Conservation (phyloP, 495 filamentous ascomycete genomes). For the Parachaetomium inaequale region DNA sequence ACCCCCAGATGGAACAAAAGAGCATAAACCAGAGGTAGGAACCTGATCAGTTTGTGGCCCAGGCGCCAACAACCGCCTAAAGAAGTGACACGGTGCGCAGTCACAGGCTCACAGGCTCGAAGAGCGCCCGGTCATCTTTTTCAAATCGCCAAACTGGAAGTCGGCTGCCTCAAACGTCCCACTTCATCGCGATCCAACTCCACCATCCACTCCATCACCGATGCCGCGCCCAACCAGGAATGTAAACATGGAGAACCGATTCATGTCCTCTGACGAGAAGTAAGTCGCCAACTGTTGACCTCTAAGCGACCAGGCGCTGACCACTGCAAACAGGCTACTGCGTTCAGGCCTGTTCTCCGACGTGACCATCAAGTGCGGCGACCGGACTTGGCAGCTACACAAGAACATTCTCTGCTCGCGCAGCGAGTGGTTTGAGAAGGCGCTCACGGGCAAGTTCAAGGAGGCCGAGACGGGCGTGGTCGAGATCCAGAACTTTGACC, state of each 20-base stretch:
- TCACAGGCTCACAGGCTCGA: no score
- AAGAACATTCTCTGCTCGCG: slow-evolving; percentile 34
- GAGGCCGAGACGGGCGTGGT: slow-evolving; percentile 24
- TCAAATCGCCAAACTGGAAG: no score
- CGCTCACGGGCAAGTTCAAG: slow-evolving; percentile 25
- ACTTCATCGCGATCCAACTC: no score
- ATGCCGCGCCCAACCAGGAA: neutral
- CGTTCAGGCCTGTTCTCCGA: slow-evolving; percentile 29
- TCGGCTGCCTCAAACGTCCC: no score
- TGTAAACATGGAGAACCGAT: slow-evolving; percentile 15
- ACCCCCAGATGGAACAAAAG: no score
- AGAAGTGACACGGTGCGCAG: no score
- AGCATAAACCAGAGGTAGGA: no score
- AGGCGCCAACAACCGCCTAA: no score
- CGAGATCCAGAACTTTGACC: slow-evolving; percentile 23
- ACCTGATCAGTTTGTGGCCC: no score
- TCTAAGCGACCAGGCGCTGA: neutral
- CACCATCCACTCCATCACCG: neutral
- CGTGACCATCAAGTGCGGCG: slow-evolving; percentile 25
- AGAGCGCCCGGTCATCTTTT: no score
- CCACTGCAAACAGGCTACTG: slow-evolving; percentile 19
- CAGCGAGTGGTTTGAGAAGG: slow-evolving; percentile 30
- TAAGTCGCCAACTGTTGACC: neutral
- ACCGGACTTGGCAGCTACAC: slow-evolving; percentile 28
- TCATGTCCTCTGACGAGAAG: slow-evolving; percentile 20